These are phyloP conservation scores for Hypoxylon subgilvum DNA, from an alignment of 495 filamentous ascomycete genomes.

Conservation along the genomic window DNA sequence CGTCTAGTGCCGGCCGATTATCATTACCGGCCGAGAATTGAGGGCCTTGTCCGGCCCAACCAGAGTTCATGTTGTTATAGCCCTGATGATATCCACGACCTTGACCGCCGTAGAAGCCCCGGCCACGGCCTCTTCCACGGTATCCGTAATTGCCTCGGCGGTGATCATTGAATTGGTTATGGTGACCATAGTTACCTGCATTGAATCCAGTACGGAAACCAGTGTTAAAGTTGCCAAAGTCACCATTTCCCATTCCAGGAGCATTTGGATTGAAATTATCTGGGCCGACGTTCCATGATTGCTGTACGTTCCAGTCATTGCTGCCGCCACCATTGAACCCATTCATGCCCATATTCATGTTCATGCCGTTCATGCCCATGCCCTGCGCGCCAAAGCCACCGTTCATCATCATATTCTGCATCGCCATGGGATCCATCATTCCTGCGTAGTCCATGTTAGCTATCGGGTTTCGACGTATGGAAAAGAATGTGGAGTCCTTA, in stretches of 20 bases:
- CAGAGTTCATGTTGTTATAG: constrained; percentile 36
- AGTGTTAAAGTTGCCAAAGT: constrained; percentile 80
- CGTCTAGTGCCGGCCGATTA: constrained; percentile 45
- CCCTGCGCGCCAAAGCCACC: constrained; percentile 77
- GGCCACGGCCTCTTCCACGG: constrained; percentile 69
- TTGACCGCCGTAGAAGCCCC: constrained; percentile 56
- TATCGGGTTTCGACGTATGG: not conserved
- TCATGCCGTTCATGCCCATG: constrained; percentile 94
- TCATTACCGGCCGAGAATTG: constrained; percentile 46
- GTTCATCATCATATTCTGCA: constrained; percentile 85
- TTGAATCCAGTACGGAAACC: constrained; percentile 67
- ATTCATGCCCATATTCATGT: constrained; percentile 86
- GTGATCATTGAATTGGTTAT: constrained; percentile 69
- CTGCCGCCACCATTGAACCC: constrained; percentile 73
- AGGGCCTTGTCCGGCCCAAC: constrained; percentile 38
- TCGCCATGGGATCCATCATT: constrained; percentile 91
- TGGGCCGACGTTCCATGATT: constrained; percentile 78
- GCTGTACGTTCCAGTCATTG: constrained; percentile 70
- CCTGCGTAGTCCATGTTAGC: constrained; percentile 54
- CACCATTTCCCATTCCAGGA: constrained; percentile 74
- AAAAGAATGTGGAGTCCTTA: constrained; percentile 56
- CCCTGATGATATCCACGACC: constrained; percentile 52
- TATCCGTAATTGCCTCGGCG: constrained; percentile 62
- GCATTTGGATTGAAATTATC: constrained; percentile 77
- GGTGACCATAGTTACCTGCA: constrained; percentile 68